Percentiles rank a stretch among this genome's conserved stretches.
phyloP scores from a whole-genome alignment of 2,329 filamentous ascomycete genomes.

The Diplocarpon mali region DNA sequence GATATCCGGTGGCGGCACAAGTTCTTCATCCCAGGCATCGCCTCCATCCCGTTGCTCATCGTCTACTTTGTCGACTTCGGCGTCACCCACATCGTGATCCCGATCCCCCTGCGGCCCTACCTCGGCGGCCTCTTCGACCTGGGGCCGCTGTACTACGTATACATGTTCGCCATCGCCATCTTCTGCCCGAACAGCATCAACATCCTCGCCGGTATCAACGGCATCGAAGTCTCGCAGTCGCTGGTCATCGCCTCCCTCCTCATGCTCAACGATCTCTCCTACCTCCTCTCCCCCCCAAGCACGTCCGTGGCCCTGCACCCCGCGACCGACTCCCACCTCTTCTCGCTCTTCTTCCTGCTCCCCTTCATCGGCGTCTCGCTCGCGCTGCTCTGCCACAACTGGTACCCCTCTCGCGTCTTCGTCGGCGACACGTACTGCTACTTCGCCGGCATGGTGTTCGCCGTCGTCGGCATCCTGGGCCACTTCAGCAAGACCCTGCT shows the following conservation, averaged over 20 bases:
- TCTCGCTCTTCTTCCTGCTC: constrained; percentile 88
- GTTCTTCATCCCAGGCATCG: constrained; percentile 92
- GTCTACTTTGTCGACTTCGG: constrained; percentile 99
- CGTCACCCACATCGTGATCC: constrained; percentile 89
- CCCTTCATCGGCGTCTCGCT: constrained; percentile 89
- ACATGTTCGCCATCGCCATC: constrained; percentile 94
- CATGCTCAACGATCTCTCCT: constrained; percentile 76
- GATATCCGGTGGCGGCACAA: constrained; percentile 99
- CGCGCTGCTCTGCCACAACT: constrained; percentile 83
- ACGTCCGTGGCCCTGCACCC: constrained; percentile 66
- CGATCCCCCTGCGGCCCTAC: constrained; percentile 72
- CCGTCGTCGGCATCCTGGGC: constrained; percentile 88
- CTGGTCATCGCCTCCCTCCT: constrained; percentile 80
- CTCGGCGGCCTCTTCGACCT: constrained; percentile 73
- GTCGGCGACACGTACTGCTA: constrained; percentile 99
- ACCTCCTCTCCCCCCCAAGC: constrained; percentile 50
- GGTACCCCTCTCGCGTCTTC: constrained; percentile 91
- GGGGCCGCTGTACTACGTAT: constrained; percentile 76
- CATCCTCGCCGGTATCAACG: constrained; percentile 98
- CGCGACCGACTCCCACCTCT: constrained; percentile 88
- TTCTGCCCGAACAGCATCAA: constrained; percentile 99
- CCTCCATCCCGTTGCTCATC: constrained; percentile 83
- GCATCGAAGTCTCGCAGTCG: constrained; percentile 91
- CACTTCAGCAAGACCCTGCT: constrained; percentile 97
- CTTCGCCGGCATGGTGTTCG: constrained; percentile 98